Conservation (phyloP, 768 basidiomycete species). For the Scleroderma citrinum region DNA sequence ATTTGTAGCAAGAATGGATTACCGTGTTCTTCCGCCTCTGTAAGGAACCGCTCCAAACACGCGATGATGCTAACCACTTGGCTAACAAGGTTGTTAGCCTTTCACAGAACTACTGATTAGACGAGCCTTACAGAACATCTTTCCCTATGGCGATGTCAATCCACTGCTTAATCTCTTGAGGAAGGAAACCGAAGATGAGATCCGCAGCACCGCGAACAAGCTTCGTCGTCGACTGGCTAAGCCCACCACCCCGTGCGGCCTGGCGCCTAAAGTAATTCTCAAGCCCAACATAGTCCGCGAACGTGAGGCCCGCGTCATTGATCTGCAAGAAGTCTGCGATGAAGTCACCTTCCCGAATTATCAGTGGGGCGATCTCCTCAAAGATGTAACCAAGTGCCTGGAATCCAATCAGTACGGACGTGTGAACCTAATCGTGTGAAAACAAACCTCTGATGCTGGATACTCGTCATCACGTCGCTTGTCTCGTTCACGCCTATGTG, state of each 20-base stretch:
- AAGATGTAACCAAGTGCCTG: constrained; percentile 74
- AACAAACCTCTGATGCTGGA: constrained; percentile 63
- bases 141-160: constrained; percentile 69
- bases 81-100: constrained; percentile 36
- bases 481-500: constrained; percentile 38
- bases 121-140: constrained; percentile 61
- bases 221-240: constrained; percentile 68
- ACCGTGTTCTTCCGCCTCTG: constrained; percentile 74
- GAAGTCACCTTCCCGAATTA: constrained; percentile 85
- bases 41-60: constrained; percentile 68
- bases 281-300: constrained; percentile 91
- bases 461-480: constrained; percentile 52
- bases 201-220: constrained; percentile 88
- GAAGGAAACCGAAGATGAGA: constrained; percentile 90
- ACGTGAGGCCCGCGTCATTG: constrained; percentile 82
- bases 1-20: constrained; percentile 68
- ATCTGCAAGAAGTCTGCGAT: constrained; percentile 90
- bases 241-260: constrained; percentile 65
- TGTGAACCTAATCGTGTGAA: background rate
- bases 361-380: constrained; percentile 65
- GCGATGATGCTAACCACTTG: constrained; percentile 82
- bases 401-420: background rate
- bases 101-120: constrained; percentile 1
- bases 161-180: constrained; percentile 78
- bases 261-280: constrained; percentile 94